A percentile compares a stretch with the other conserved stretches of the same genome.
Conservation (phyloP, 2,329 filamentous ascomycete species). For the Fusarium sp. region DNA sequence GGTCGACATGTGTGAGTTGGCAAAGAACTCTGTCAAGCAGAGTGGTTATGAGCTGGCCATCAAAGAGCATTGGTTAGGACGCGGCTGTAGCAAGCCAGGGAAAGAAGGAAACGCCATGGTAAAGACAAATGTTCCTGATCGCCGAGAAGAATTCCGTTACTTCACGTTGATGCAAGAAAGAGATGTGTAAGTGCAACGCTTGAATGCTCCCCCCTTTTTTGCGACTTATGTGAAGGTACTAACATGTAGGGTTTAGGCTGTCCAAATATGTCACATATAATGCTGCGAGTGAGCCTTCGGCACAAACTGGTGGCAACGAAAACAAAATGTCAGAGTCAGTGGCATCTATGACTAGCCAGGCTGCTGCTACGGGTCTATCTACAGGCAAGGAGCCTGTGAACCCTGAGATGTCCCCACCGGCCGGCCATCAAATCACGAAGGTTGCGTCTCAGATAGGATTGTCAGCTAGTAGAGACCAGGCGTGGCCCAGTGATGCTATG, state of each 20-base stretch:
- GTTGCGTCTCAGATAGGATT: constrained; percentile 40
- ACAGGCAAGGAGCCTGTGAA: constrained; percentile 14
- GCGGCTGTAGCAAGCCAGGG: constrained; percentile 80
- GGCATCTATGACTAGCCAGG: constrained; percentile 25
- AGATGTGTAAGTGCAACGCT: constrained; percentile 72
- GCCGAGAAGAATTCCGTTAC: constrained; percentile 88
- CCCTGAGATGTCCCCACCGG: constrained; percentile 24
- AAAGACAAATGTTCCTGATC: constrained; percentile 96
- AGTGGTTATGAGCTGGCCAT: constrained; percentile 91
- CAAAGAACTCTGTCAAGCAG: constrained; percentile 94
- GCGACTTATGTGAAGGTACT: not conserved
- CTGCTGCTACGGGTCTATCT: not conserved
- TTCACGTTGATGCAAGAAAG: constrained; percentile 87
- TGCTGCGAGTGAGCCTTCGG: constrained; percentile 36
- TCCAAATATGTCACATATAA: constrained; percentile 57
- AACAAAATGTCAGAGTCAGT: constrained; percentile 34
- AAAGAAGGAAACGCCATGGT: constrained; percentile 89
- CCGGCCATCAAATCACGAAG: constrained; percentile 17
- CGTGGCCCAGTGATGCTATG: constrained; percentile 53
- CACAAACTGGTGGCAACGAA: constrained; percentile 17
- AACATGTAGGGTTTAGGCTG: constrained; percentile 49
- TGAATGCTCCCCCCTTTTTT: not conserved
- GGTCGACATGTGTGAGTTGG: constrained; percentile 98
- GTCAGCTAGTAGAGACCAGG: constrained; percentile 47
- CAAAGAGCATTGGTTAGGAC: constrained; percentile 92